Percentiles rank a stretch among this genome's conserved stretches.
phyloP scores from a whole-genome alignment of 192 early-diverging fungal genomes.

The Podila verticillata region DNA sequence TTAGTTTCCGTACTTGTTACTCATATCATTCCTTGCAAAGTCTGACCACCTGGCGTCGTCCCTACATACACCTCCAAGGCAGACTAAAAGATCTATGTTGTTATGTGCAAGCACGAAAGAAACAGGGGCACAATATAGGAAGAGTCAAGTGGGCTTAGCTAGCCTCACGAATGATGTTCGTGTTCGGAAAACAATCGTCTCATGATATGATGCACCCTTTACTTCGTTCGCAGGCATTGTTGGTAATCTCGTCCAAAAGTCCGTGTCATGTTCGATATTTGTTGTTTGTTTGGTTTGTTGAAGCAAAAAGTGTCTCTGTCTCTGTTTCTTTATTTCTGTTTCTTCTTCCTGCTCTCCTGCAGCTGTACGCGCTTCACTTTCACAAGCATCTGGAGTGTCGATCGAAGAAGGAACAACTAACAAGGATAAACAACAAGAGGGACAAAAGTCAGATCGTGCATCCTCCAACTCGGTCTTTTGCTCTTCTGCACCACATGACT shows the following conservation, averaged over 20 bases:
- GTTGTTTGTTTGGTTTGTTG: too few relatives aligned
- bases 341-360: slow-evolving; percentile 21
- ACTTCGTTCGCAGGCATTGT: not conserved
- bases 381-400: slow-evolving; percentile 41
- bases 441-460: not conserved
- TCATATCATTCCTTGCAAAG: not conserved
- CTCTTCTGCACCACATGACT: not conserved
- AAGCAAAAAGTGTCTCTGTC: not conserved
- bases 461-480: not conserved
- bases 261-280: not conserved
- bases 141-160: too few relatives aligned
- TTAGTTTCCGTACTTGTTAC: not conserved
- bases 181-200: too few relatives aligned
- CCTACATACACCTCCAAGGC: too few relatives aligned
- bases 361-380: slow-evolving; percentile 54
- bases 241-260: not conserved
- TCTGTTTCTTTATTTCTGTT: slow-evolving; percentile 21
- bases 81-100: too few relatives aligned
- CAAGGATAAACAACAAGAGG: not conserved
- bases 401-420: slow-evolving; percentile 50
- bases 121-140: too few relatives aligned
- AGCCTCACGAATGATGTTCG: too few relatives aligned
- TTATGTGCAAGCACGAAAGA: too few relatives aligned
- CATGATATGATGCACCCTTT: not conserved
- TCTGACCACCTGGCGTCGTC: too few relatives aligned